Conservation (phyloP, 306 rosid species). For the Rosa chinensis region DNA sequence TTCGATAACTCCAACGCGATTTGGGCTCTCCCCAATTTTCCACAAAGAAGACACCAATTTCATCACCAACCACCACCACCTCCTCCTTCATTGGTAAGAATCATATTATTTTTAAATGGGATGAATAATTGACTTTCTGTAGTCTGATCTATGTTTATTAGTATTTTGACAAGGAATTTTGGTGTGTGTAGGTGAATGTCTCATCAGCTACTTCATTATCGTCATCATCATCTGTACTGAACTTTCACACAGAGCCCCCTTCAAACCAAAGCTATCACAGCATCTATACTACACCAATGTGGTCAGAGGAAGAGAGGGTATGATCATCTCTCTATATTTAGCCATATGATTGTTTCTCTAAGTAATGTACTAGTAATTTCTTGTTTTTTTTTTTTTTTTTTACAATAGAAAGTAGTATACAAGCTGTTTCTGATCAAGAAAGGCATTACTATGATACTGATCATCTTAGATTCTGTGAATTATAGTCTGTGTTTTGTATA, state of each 20-base stretch:
- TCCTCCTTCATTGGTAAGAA: conserved; percentile 50
- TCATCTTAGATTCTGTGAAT: not conserved
- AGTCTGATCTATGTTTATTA: conserved; percentile 6
- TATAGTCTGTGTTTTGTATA: not conserved
- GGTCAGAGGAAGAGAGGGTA: conserved; percentile 58
- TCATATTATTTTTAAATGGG: not conserved
- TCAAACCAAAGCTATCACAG: conserved; percentile 83
- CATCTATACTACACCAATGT: conserved; percentile 30
- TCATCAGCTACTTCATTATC: conserved; percentile 47
- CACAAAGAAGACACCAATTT: conserved; percentile 41
- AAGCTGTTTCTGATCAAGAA: not conserved
- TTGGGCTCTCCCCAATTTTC: conserved; percentile 43
- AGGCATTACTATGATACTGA: not conserved
- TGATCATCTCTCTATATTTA: conserved; percentile 7
- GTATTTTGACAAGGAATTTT: conserved; percentile 9
- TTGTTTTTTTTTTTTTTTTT: too few species aligned
- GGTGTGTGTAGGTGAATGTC: conserved; percentile 56
- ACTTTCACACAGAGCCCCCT: conserved; percentile 86
- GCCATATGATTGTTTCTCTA: not conserved
- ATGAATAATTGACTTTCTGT: not conserved
- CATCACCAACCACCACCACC: conserved; percentile 29
- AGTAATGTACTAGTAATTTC: not conserved
- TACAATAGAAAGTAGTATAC: not conserved
- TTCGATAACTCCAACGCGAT: conserved; percentile 36
- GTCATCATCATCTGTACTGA: conserved; percentile 42